A percentile compares a stretch with the other conserved stretches of the same genome.
Evolutionary conservation across 1,139 yeast genomes (phyloP).

Genomic region (Candida sp.): DNA sequence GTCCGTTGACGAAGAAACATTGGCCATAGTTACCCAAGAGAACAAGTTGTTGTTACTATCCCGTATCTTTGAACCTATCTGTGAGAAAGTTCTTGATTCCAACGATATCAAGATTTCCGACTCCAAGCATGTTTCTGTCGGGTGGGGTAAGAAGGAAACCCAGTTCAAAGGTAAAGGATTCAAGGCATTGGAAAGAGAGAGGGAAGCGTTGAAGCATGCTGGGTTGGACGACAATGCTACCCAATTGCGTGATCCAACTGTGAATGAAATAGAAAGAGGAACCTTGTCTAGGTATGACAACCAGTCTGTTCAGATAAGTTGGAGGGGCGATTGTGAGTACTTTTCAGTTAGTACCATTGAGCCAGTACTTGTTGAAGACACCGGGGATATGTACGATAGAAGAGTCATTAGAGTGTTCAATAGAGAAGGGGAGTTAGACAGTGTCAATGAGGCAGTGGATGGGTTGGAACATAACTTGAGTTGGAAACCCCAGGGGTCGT

Average conservation of each 20-base stretch:
- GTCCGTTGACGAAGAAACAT: slow-evolving; percentile 92
- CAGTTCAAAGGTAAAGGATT: slow-evolving; percentile 97
- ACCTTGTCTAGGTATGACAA: slow-evolving; percentile 57
- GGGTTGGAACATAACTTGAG: slow-evolving; percentile 73
- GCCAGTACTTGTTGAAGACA: slow-evolving; percentile 43
- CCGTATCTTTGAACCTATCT: slow-evolving; percentile 78
- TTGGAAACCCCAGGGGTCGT: slow-evolving; percentile 93
- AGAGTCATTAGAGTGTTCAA: slow-evolving; percentile 85
- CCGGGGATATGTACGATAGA: slow-evolving; percentile 50
- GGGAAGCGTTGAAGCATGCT: slow-evolving; percentile 62
- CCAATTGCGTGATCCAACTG: slow-evolving; percentile 87
- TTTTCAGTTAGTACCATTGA: slow-evolving; percentile 75
- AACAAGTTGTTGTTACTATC: slow-evolving; percentile 69
- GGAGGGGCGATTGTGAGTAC: slow-evolving; percentile 97
- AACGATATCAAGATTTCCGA: slow-evolving; percentile 64
- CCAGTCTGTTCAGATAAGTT: slow-evolving; percentile 56
- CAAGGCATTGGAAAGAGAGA: slow-evolving; percentile 74
- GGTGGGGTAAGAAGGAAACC: slow-evolving; percentile 99
- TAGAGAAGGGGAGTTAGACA: slow-evolving; percentile 77
- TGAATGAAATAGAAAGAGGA: slow-evolving; percentile 76
- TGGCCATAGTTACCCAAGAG: slow-evolving; percentile 71
- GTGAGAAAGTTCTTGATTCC: slow-evolving; percentile 61
- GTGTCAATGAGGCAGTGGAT: slow-evolving; percentile 92
- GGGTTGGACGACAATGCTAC: slow-evolving; percentile 62
- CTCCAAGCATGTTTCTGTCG: slow-evolving; percentile 91